phyloP scores from a whole-genome alignment of 2,329 filamentous ascomycete species.

The Xylariomycetidae sp. region DNA sequence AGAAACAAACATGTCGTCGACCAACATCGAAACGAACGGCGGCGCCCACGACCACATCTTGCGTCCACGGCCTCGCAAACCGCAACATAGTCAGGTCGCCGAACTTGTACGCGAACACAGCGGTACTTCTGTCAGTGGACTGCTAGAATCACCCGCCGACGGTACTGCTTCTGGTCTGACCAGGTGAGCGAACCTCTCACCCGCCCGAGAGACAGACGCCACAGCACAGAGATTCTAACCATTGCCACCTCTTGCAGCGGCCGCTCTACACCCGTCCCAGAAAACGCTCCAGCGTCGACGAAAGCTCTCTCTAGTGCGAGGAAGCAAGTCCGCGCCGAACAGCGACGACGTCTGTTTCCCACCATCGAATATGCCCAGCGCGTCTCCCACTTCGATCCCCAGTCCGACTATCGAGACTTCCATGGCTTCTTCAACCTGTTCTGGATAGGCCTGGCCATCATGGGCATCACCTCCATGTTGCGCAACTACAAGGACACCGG shows the following conservation, averaged over 20 bases:
- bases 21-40: slow-evolving; percentile 19
- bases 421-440: slow-evolving; percentile 97
- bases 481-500: slow-evolving; percentile 94
- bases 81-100: slow-evolving; percentile 42
- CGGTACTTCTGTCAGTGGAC: slow-evolving; percentile 31
- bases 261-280: slow-evolving; percentile 74
- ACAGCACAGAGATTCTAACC: no score
- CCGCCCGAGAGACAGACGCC: no score
- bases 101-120: slow-evolving; percentile 39
- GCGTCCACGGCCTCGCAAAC: slow-evolving; percentile 47
- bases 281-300: slow-evolving; percentile 88
- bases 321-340: slow-evolving; percentile 76
- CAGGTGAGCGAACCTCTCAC: slow-evolving; percentile 36
- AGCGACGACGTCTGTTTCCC: slow-evolving; percentile 81
- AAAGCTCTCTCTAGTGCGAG: slow-evolving; percentile 81
- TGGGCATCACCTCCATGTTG: slow-evolving; percentile 92
- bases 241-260: slow-evolving; percentile 53
- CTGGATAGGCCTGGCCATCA: slow-evolving; percentile 94
- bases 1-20: slow-evolving; percentile 18
- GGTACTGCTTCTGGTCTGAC: slow-evolving; percentile 38
- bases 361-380: slow-evolving; percentile 87
- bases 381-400: slow-evolving; percentile 91
- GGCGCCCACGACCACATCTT: slow-evolving; percentile 38
- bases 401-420: slow-evolving; percentile 89
- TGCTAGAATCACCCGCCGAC: slow-evolving; percentile 29